Conservation (phyloP, 805 yeast species). For the Komagataella ulmi region DNA sequence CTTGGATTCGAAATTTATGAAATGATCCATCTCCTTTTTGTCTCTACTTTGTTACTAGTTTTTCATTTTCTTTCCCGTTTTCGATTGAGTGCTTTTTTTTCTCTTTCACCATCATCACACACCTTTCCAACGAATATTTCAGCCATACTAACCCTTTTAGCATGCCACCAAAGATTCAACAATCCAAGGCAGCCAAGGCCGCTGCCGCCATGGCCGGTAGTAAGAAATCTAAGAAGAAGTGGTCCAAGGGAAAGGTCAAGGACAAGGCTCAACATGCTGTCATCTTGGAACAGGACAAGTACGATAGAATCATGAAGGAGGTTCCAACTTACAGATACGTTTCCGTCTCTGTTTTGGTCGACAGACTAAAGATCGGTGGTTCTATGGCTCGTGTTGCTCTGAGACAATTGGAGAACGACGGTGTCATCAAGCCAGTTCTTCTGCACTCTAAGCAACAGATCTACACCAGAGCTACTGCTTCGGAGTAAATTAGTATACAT, state of each 20-base stretch:
- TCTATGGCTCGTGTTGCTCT: constrained; percentile 98
- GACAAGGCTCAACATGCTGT: constrained; percentile 99
- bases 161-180: constrained; percentile 99
- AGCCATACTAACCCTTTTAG: constrained; percentile 19
- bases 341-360: constrained; percentile 96
- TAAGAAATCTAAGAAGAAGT: constrained; percentile 99
- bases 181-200: constrained; percentile 98
- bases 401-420: constrained; percentile 88
- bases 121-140: background rate
- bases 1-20: background rate
- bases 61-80: background rate
- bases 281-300: constrained; percentile 93
- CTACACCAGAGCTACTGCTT: constrained; percentile 74
- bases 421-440: constrained; percentile 87
- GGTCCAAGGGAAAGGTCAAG: constrained; percentile 99
- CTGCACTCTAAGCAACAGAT: constrained; percentile 94
- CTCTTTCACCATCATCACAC: background rate
- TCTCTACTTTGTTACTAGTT: background rate
- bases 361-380: constrained; percentile 98
- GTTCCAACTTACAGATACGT: constrained; percentile 98
- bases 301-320: constrained; percentile 98
- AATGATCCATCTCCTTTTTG: background rate
- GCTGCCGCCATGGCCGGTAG: constrained; percentile 99
- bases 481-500: constrained; percentile 29
- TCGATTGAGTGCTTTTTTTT: background rate